These are phyloP conservation scores for Lasiosphaeris hirsuta DNA, from an alignment of 495 filamentous ascomycete species.

Conservation along the genomic window DNA sequence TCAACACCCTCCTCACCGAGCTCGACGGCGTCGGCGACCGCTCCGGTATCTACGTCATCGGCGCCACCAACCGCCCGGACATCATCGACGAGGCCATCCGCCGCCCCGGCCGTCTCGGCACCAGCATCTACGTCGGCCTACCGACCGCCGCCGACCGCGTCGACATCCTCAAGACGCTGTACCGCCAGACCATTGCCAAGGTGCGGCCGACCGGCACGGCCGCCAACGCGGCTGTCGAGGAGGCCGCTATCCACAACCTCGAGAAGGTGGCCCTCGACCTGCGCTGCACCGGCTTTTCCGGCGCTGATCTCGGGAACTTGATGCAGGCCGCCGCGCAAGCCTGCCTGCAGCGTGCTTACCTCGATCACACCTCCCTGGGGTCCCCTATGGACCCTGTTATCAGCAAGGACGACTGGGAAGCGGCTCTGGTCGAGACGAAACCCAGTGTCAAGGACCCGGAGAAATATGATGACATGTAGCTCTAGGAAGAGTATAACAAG, in stretches of 20 bases:
- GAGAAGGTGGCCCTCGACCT: slow-evolving; percentile 59
- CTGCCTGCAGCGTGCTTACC: slow-evolving; percentile 59
- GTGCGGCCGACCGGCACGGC: slow-evolving; percentile 26
- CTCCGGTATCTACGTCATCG: slow-evolving; percentile 88
- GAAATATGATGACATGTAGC: slow-evolving; percentile 22
- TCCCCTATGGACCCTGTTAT: slow-evolving; percentile 46
- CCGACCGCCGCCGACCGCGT: slow-evolving; percentile 75
- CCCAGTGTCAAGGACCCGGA: slow-evolving; percentile 70
- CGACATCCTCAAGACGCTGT: slow-evolving; percentile 78
- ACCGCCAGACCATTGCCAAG: slow-evolving; percentile 58
- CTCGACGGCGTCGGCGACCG: slow-evolving; percentile 82
- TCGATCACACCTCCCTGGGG: slow-evolving; percentile 19
- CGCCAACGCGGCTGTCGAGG: slow-evolving; percentile 17
- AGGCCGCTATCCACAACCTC: slow-evolving; percentile 29
- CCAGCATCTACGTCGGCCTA: slow-evolving; percentile 84
- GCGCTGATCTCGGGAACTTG: slow-evolving; percentile 81
- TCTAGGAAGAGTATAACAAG: neutral
- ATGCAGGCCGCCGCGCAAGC: slow-evolving; percentile 73
- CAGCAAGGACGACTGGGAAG: slow-evolving; percentile 70
- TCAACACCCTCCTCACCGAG: slow-evolving; percentile 96
- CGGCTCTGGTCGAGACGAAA: slow-evolving; percentile 65
- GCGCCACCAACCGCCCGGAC: slow-evolving; percentile 91
- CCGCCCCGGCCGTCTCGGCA: slow-evolving; percentile 85
- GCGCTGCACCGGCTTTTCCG: slow-evolving; percentile 79
- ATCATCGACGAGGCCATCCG: slow-evolving; percentile 97